Evolutionary conservation across 1,284 basidiomycete genomes (phyloP), one percentile per base, ranked within the genome.

Genomic region (Fomes fomentarius): DNA sequence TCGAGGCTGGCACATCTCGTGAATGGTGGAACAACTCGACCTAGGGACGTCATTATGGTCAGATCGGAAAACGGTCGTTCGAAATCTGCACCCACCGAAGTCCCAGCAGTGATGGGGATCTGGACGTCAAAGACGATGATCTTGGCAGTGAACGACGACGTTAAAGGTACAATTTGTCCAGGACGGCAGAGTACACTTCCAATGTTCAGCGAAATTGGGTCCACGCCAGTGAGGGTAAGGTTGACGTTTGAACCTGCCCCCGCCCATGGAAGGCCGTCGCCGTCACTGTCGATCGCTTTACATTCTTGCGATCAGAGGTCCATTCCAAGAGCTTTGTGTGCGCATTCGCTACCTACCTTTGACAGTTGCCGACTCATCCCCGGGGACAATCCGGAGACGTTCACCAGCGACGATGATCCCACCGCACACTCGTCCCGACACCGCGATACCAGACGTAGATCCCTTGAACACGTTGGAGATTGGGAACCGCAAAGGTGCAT

Each of bases 401-500:
- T 99, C 96, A 4, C 97, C 96, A 7, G 96, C 89, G 72, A 98
- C 95, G 1, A 98, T 81, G 24, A 98, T 77, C 11, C 96, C 96
- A 40, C 87, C 86, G 55, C 89, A 91, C 30, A 99, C 76, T 31
- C 96, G 79, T n/a, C 96, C 97, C 22, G 89, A 84, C 0, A 97
- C 86, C 1, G 88, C 92, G 1, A 87, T 83, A 15, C 93, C 93
- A 4, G 91, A 87, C 7, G 89, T 84, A 65, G 90, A 85, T 22
- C 92, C 92, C 71, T 89, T 94, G 81, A 97, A 99, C 2, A 98
- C 93, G 69, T 99, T 99, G 12, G 94, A 91, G 19, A 99, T 83
- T 0, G 96, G 96, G 52, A 98, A 80, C 21, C 97, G 84, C 33
- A 98, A 71, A 0, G 96, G 89, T 0, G 85, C 80, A 7, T 82